A percentile compares a stretch with the other conserved stretches of the same genome.
phyloP scores from a whole-genome alignment of 2,329 filamentous ascomycete genomes.

The Myriosclerotinia curreyana region DNA sequence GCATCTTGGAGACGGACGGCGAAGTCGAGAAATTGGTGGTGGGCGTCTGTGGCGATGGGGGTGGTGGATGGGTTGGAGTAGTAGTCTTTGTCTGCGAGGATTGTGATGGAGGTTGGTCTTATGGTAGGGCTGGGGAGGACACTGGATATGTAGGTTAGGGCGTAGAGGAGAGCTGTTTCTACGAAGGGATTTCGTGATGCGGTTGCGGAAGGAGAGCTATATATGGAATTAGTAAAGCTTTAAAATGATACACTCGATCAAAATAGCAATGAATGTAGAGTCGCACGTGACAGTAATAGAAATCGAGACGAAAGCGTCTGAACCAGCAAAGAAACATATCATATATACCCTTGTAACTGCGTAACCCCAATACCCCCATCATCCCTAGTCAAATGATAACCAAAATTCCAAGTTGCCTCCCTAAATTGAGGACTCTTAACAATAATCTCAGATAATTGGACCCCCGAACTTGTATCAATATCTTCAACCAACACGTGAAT shows the following conservation, averaged over 20 bases:
- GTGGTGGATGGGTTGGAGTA: slow-evolving; percentile 67
- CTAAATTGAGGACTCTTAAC: slow-evolving; percentile 91
- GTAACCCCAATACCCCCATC: slow-evolving; percentile 78
- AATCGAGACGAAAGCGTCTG: slow-evolving; percentile 3
- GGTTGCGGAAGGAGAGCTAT: slow-evolving; percentile 21
- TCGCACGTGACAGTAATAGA: slow-evolving; percentile 18
- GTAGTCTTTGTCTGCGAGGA: slow-evolving; percentile 94
- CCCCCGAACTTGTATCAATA: slow-evolving; percentile 58
- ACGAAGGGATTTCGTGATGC: slow-evolving; percentile 75
- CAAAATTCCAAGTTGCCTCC: slow-evolving; percentile 84
- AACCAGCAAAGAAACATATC: slow-evolving; percentile 6
- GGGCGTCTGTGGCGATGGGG: slow-evolving; percentile 38
- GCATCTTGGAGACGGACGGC: slow-evolving; percentile 70
- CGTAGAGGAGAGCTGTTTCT: slow-evolving; percentile 85
- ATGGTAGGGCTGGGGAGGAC: slow-evolving; percentile 48
- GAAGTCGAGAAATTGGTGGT: slow-evolving; percentile 70
- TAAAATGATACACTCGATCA: background rate
- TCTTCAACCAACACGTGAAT: slow-evolving; percentile 62
- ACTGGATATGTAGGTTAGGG: slow-evolving; percentile 71
- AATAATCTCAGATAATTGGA: slow-evolving; percentile 68
- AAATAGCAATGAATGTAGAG: background rate
- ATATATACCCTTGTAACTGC: slow-evolving; percentile 76
- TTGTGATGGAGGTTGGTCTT: slow-evolving; percentile 70
- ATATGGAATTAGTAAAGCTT: slow-evolving; percentile 8
- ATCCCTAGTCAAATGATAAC: slow-evolving; percentile 65